These are phyloP conservation scores for Entomophthora muscae DNA, from an alignment of 371 early-diverging fungal species.

Conservation along the genomic window DNA sequence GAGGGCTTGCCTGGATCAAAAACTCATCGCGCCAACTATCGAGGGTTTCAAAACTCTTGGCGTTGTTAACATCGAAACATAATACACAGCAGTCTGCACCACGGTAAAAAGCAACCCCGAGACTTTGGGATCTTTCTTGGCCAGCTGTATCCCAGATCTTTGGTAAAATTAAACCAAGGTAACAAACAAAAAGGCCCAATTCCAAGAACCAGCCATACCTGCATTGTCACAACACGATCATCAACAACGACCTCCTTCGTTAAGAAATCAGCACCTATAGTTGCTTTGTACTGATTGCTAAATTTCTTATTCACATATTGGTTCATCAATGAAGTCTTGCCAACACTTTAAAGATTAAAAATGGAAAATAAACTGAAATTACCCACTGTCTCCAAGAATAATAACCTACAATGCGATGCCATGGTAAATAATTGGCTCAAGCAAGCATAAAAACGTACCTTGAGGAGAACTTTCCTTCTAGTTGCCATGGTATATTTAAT, in stretches of 20 bases:
- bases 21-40: slow-evolving; percentile 97
- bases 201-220: slow-evolving; percentile 27
- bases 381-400: slow-evolving; percentile 84
- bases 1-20: slow-evolving; percentile 79
- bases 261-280: slow-evolving; percentile 99
- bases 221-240: slow-evolving; percentile 76
- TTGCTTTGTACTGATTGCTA: slow-evolving; percentile 97
- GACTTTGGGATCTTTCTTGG: slow-evolving; percentile 93
- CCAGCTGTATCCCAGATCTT: slow-evolving; percentile 91
- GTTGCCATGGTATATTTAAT: slow-evolving; percentile 27
- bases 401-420: slow-evolving; percentile 39
- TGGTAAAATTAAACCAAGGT: not conserved
- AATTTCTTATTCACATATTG: slow-evolving; percentile 98
- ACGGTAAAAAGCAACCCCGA: slow-evolving; percentile 95
- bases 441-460: slow-evolving; percentile 16
- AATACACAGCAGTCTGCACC: slow-evolving; percentile 99
- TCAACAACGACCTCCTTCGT: slow-evolving; percentile 94
- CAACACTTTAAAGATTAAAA: slow-evolving; percentile 36
- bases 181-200: not conserved
- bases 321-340: slow-evolving; percentile 96
- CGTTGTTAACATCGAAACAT: slow-evolving; percentile 92
- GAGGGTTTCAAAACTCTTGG: slow-evolving; percentile 84
- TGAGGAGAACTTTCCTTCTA: slow-evolving; percentile 39
- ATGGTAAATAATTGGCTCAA: not conserved
- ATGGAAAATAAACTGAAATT: slow-evolving; percentile 10